Conservation (phyloP, 306 rosid genomes). For the Begonia peltatifolia region DNA sequence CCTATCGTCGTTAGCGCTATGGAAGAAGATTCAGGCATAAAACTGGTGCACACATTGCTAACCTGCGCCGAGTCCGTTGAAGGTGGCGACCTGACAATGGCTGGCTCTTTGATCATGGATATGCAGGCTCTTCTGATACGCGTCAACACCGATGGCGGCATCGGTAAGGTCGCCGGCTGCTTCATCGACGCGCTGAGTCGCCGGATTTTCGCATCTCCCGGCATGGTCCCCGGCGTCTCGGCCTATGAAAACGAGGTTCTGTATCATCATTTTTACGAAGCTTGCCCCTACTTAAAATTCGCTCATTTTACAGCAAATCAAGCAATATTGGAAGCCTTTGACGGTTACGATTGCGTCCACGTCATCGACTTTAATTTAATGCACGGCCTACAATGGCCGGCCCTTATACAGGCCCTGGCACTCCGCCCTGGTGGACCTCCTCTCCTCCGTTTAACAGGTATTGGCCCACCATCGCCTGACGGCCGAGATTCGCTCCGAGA, state of each 20-base stretch:
- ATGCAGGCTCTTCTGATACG: slow-evolving; percentile 47
- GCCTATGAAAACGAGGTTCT: slow-evolving; percentile 44
- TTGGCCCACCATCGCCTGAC: slow-evolving; percentile 90
- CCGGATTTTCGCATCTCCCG: slow-evolving; percentile 33
- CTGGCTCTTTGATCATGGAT: slow-evolving; percentile 60
- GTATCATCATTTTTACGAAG: slow-evolving; percentile 75
- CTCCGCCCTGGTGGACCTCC: slow-evolving; percentile 90
- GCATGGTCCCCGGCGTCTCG: slow-evolving; percentile 7
- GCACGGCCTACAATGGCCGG: slow-evolving; percentile 96
- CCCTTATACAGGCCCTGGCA: slow-evolving; percentile 71
- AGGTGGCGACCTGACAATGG: slow-evolving; percentile 51
- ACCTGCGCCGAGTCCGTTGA: slow-evolving; percentile 77
- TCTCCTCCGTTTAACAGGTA: slow-evolving; percentile 54
- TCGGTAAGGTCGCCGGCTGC: slow-evolving; percentile 80
- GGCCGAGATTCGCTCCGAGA: slow-evolving; percentile 74
- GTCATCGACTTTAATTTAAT: slow-evolving; percentile 81
- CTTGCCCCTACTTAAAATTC: slow-evolving; percentile 77
- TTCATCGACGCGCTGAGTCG: slow-evolving; percentile 74
- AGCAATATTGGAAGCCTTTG: slow-evolving; percentile 70
- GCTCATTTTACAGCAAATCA: slow-evolving; percentile 94
- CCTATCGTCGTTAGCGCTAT: slow-evolving; percentile 27
- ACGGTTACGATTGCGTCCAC: slow-evolving; percentile 79
- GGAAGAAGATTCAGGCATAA: slow-evolving; percentile 82
- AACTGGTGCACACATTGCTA: slow-evolving; percentile 62
- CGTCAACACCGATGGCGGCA: slow-evolving; percentile 55